A percentile compares a stretch with the other conserved stretches of the same genome.
phyloP scores from a whole-genome alignment of 1,139 yeast genomes.

The Candida sojae region DNA sequence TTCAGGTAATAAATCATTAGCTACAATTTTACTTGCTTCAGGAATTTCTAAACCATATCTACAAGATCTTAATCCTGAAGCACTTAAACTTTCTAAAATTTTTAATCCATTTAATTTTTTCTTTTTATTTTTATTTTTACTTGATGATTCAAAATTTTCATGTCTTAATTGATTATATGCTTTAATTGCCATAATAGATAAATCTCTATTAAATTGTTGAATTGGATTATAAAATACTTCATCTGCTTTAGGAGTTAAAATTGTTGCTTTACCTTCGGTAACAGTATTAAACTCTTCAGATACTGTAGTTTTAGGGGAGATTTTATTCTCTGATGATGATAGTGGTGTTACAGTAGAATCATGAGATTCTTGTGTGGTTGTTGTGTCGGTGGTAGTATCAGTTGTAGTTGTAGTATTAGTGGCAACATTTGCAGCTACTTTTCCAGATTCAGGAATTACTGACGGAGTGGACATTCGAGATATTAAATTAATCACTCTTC shows the following conservation, averaged over 20 bases:
- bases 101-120: conserved; percentile 37
- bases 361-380: not conserved
- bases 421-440: not conserved
- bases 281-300: conserved; percentile 38
- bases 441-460: not conserved
- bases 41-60: conserved; percentile 92
- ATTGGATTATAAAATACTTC: conserved; percentile 94
- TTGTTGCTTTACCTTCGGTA: conserved; percentile 79
- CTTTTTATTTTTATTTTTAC: conserved; percentile 17
- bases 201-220: conserved; percentile 93
- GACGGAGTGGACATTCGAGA: conserved; percentile 1
- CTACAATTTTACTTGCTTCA: conserved; percentile 66
- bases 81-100: conserved; percentile 87
- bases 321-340: not conserved
- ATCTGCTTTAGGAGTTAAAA: conserved; percentile 73
- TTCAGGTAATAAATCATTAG: conserved; percentile 82
- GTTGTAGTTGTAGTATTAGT: not conserved
- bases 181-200: conserved; percentile 79
- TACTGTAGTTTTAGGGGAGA: not conserved
- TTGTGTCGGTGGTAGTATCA: not conserved
- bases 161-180: conserved; percentile 70
- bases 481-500: conserved; percentile 4
- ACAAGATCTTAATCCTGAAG: conserved; percentile 92
- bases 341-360: not conserved
- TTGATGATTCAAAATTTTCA: conserved; percentile 26